These are phyloP conservation scores for Mycosphaerella sp. DNA, from an alignment of 2,329 filamentous ascomycete species.

Conservation along the genomic window DNA sequence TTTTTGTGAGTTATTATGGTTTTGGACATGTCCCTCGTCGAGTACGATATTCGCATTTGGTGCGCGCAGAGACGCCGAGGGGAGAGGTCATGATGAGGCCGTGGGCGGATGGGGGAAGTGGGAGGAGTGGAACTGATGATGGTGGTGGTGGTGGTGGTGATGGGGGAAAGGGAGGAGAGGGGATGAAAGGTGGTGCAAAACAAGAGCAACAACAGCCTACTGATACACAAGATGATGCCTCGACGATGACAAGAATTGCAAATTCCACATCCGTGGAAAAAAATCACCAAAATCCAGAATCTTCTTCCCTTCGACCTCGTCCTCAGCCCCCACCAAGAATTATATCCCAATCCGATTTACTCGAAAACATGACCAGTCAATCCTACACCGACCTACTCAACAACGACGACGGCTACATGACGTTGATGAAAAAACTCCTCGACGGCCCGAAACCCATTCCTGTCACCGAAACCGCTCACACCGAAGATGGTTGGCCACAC, in stretches of 20 bases:
- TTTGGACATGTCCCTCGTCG: constrained; percentile 38
- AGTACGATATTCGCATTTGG: constrained; percentile 38
- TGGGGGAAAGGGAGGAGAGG: too few relatives aligned
- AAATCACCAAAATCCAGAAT: too few relatives aligned
- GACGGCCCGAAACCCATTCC: constrained; percentile 27
- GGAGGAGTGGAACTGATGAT: neutral
- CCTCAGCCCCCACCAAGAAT: neutral
- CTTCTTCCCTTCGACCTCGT: too few relatives aligned
- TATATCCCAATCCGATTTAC: constrained; percentile 19
- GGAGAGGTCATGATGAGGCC: constrained; percentile 16
- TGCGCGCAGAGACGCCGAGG: constrained; percentile 29
- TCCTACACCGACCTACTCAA: constrained; percentile 20
- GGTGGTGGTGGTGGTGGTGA: too few relatives aligned
- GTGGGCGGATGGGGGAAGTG: constrained; percentile 19
- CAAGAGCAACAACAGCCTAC: neutral
- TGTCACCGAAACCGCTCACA: constrained; percentile 36
- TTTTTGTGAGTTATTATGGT: constrained; percentile 40
- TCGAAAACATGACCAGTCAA: constrained; percentile 25
- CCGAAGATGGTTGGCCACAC: constrained; percentile 38
- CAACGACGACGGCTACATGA: constrained; percentile 20
- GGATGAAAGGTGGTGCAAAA: too few relatives aligned
- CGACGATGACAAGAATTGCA: neutral
- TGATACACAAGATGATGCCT: neutral
- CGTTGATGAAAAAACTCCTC: constrained; percentile 17
- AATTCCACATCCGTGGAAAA: constrained; percentile 6